Percentiles rank a stretch among this genome's conserved stretches.
Evolutionary conservation across 2,329 filamentous ascomycete species (phyloP).

Genomic region (Xylaria sp.): DNA sequence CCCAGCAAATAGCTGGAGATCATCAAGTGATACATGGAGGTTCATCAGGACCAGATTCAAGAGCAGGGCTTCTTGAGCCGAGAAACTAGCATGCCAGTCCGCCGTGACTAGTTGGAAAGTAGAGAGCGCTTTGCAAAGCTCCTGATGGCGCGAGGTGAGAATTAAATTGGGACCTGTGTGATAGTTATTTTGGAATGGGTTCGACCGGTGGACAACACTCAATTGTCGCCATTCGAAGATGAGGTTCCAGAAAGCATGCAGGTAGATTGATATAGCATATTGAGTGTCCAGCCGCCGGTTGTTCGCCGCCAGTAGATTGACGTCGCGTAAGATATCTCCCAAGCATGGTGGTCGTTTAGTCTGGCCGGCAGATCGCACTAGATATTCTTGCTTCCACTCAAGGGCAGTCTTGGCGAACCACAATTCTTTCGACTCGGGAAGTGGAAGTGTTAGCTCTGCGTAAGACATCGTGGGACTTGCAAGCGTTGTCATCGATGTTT

Average conservation of each 20-base stretch:
- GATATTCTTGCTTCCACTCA: conserved; percentile 72
- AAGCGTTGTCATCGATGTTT: conserved; percentile 74
- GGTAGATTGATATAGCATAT: conserved; percentile 67
- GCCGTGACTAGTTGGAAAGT: conserved; percentile 58
- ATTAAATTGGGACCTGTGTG: conserved; percentile 58
- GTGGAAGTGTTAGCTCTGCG: conserved; percentile 72
- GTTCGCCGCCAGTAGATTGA: conserved; percentile 62
- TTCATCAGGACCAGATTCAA: conserved; percentile 70
- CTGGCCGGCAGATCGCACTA: conserved; percentile 55
- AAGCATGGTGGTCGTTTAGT: conserved; percentile 61
- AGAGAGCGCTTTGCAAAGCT: conserved; percentile 68
- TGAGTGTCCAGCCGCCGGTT: conserved; percentile 65
- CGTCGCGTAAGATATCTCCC: conserved; percentile 67
- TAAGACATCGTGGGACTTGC: conserved; percentile 75
- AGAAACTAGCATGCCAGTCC: conserved; percentile 57
- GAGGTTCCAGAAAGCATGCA: conserved; percentile 73
- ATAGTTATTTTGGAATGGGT: conserved; percentile 58
- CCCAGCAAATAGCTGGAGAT: conserved; percentile 74
- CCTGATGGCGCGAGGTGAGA: conserved; percentile 67
- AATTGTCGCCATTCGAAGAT: conserved; percentile 75
- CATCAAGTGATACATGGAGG: conserved; percentile 71
- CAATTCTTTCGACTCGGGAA: conserved; percentile 70
- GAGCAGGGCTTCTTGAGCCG: conserved; percentile 60
- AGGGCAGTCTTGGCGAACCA: conserved; percentile 73
- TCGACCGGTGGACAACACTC: conserved; percentile 60